Base-by-base conservation (phyloP, 2,329 filamentous ascomycete genomes). In the Colletotrichum caudatum region DNA sequence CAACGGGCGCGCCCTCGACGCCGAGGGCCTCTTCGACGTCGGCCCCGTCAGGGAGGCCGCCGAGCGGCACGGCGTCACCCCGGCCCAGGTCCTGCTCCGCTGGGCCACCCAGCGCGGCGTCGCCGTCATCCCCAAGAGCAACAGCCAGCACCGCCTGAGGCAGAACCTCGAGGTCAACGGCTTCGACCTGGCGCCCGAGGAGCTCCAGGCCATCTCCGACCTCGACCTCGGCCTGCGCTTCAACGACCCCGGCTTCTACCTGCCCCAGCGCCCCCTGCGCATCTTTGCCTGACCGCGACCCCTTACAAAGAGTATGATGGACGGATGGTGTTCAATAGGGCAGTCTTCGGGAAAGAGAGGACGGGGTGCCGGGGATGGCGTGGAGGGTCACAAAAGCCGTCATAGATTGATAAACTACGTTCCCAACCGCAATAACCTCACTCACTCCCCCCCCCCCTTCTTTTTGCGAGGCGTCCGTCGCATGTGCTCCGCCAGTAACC, bases 41-140 rank as follows among this genome's bases (percentile, higher is more conserved):
- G 73, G 75, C 33, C 76, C 80, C 16, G 80, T 92, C 77, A 87
- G 84, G 77, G 77, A 76, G 51, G 82, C 88, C 71, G 86, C 90
- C 11, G 79, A 83, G 60, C 89, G 88, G 80, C 81, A 89, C 65
- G 78, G 78, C 74, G 89, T 87, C 81, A 89, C 89, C 0, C 85
- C 90, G 3, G 89, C 90, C 3, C 91, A 93, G 84, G 84, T 92
- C 1, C 82, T 92, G 67, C 83, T 93, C 59, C 84, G 90, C 37
- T 93, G 91, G 91, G 86, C 89, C 2, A 92, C 91, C 1, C 90
- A 92, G 82, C 82, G 89, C 35, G 83, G 83, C n/a, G 81, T 91
- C 69, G 88, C 88, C 35, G 89, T 91, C 67, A 91, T 91, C 66
- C 89, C 90, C 72, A 92, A 92, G 84, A 87, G 85, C 72, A 89